Evolutionary conservation across 2,329 filamentous ascomycete genomes (phyloP), one percentile per base, ranked within the genome.

Genomic region (Biscogniauxia mediterranea): DNA sequence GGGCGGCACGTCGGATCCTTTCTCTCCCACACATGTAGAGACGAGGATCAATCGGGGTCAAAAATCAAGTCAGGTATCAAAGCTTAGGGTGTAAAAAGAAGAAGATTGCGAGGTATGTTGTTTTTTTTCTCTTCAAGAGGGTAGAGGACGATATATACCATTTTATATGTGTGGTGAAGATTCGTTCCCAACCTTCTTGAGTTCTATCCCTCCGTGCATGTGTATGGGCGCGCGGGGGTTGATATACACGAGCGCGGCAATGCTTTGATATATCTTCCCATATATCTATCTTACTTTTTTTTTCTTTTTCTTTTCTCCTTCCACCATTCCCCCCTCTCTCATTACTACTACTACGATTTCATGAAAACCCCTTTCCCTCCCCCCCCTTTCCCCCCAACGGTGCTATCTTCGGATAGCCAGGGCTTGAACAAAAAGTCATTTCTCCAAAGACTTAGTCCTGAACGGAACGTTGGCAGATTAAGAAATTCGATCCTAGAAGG

Each of bases 391-490:
- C 65, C 74, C 78, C 89, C 89, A 90, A 81, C 85, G 89, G 87
- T 90, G 89, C 88, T 87, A 83, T 86, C 86, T 81, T 78, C 83
- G 85, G 89, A 83, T 82, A 84, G 89, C 89, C 89, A 84, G 89
- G 83, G 80, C 86, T 84, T 66, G 52, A 79, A 2, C 7, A 78
- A 82, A 85, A 87, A 32, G 28, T 32, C 28, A 32, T 81, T 83
- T 83, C 80, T 82, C n/a, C n/a, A n/a, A 89, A 85, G 84, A 85
- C 83, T 79, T 81, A 84, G 38, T 11, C 82, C 88, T 89, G 89
- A 91, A 92, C 89, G 89, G 89, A 92, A 86, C 89, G 87, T 89
- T 91, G 89, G 89, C 74, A 92, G 81, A 90, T 79, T 68, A 80
- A 74, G 75, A 64, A 61, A 72, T 67, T 68, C 73, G 74, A 72